Conservation (phyloP, 2,329 filamentous ascomycete species). For the Cordyceps cateniannulata region DNA sequence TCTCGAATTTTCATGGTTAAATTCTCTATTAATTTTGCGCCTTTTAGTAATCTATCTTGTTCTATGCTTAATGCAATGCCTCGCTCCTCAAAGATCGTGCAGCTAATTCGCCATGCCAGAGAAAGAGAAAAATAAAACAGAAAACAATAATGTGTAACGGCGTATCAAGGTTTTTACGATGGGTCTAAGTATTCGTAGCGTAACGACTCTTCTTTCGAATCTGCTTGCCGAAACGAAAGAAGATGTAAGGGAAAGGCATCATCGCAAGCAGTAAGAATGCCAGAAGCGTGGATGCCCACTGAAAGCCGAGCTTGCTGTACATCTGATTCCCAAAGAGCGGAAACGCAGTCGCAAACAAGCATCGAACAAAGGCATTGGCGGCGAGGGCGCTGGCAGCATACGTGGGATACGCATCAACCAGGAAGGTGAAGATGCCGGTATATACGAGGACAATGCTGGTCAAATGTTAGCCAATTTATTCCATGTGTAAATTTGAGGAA, state of each 20-base stretch:
- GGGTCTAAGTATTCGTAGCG: slow-evolving; percentile 25
- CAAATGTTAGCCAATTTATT: background rate
- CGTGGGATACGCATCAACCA: slow-evolving; percentile 68
- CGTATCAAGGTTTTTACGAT: too few species aligned
- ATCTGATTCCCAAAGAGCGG: slow-evolving; percentile 69
- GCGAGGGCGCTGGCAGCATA: slow-evolving; percentile 75
- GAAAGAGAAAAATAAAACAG: too few species aligned
- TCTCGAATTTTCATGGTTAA: too few species aligned
- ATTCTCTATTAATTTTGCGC: too few species aligned
- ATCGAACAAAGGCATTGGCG: slow-evolving; percentile 75
- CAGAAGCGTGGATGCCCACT: slow-evolving; percentile 60
- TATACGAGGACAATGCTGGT: slow-evolving; percentile 69
- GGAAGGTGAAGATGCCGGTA: slow-evolving; percentile 80
- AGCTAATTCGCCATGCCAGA: too few species aligned
- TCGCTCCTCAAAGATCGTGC: too few species aligned
- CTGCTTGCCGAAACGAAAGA: slow-evolving; percentile 54
- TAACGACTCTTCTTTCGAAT: slow-evolving; percentile 50
- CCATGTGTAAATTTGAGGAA: background rate
- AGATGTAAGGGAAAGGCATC: slow-evolving; percentile 58
- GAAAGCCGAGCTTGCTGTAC: slow-evolving; percentile 62
- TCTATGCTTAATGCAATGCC: too few species aligned
- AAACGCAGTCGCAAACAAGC: slow-evolving; percentile 57
- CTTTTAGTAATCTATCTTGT: too few species aligned
- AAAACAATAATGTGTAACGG: too few species aligned
- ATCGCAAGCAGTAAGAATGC: slow-evolving; percentile 56